Evolutionary conservation across 345 rosid species (phyloP), one percentile per base, ranked within the genome.

Genomic region (Brassica carinata): DNA sequence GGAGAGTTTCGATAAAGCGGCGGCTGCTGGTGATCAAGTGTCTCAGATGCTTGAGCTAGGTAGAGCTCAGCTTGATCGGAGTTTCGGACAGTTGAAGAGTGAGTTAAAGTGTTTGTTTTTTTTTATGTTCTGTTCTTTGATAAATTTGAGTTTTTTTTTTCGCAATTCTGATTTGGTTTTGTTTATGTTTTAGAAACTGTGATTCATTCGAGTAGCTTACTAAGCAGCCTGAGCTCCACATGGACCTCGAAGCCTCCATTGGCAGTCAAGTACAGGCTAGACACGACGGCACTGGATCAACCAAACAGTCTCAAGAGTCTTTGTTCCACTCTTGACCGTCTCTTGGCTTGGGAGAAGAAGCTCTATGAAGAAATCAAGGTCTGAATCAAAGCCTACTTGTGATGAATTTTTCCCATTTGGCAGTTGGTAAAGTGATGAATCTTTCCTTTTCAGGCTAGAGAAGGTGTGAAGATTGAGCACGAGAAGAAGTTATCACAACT

Each of bases 281-380:
- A 95, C 72, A 78, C 94, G 2, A 79, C 86, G 34, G 74, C 90
- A 2, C 75, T 94, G 19, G 87, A 78, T 67, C 88, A 83, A 80
- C 79, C 89, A 10, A 88, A 86, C 26, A 89, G 90, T 72, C 79
- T 85, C 0, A 93, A 82, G 86, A 90, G 98, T 58, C 97, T 95
- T 55, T 95, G 93, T 79, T 88, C 97, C 73, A 90, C 97, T 36
- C 80, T 93, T 75, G 99, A 95, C 59, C 89, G 94, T 81, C 90
- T 95, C 51, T 87, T 90, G 87, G 99, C 98, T 43, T 95, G 99
- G 99, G 99, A 93, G 92, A 90, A 91, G 87, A 95, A 95, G 83
- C 92, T 93, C 14, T 95, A 90, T 61, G 89, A 87, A 70, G 99
- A 95, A 81, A 91, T 95, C 51, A 95, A 95, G 99, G 99, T 93